Conservation (phyloP, 495 filamentous ascomycete genomes). For the Penicillium cosmopolitanum region DNA sequence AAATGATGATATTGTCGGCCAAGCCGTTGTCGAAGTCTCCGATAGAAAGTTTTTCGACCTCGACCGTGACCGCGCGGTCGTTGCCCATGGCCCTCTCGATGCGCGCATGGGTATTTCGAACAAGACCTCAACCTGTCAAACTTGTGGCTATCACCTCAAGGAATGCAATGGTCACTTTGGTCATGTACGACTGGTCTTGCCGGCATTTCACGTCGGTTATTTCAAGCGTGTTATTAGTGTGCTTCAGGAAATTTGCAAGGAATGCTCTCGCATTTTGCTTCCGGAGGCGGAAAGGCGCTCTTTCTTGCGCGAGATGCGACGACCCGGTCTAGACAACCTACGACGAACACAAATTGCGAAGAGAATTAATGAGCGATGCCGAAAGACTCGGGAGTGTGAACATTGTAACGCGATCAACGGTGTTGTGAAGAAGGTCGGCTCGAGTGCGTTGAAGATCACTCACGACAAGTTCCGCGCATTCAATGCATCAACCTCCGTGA, state of each 20-base stretch:
- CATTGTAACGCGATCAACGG: conserved; percentile 82
- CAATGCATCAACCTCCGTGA: conserved; percentile 81
- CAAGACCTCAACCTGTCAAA: conserved; percentile 73
- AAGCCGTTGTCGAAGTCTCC: conserved; percentile 89
- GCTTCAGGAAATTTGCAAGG: conserved; percentile 91
- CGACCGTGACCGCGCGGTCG: conserved; percentile 68
- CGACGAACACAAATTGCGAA: conserved; percentile 78
- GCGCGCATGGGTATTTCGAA: conserved; percentile 85
- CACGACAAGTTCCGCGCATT: conserved; percentile 89
- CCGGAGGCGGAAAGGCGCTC: conserved; percentile 71
- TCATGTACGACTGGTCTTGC: conserved; percentile 84
- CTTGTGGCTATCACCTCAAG: conserved; percentile 75
- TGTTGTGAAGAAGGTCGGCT: conserved; percentile 80
- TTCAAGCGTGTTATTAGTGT: conserved; percentile 87
- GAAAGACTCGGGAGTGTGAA: conserved; percentile 77
- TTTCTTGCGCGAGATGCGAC: conserved; percentile 76
- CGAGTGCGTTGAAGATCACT: conserved; percentile 81
- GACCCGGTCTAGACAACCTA: conserved; percentile 84
- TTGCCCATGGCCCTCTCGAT: conserved; percentile 83
- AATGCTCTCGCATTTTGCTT: conserved; percentile 69
- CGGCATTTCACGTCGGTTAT: conserved; percentile 94
- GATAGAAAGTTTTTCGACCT: conserved; percentile 90
- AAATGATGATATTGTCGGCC: conserved; percentile 89
- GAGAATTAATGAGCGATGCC: conserved; percentile 82
- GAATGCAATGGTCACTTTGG: conserved; percentile 95